phyloP scores from a whole-genome alignment of 257 asterid species.

The Forsythia viridissima region DNA sequence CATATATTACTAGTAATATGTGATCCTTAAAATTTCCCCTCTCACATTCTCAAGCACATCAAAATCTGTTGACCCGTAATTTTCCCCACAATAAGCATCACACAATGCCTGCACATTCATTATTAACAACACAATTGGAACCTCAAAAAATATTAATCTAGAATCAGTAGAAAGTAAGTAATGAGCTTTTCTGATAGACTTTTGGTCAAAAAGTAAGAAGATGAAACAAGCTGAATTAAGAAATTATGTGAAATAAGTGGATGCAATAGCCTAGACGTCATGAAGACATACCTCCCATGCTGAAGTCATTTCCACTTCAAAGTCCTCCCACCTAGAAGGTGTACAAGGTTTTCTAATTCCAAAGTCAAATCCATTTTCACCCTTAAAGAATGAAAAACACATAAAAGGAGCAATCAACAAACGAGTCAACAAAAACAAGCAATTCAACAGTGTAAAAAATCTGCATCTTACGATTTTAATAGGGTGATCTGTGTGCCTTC shows the following conservation, averaged over 20 bases:
- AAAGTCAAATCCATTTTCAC: slow-evolving; percentile 77
- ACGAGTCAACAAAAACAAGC: slow-evolving; percentile 1
- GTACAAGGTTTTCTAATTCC: slow-evolving; percentile 75
- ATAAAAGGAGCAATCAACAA: slow-evolving; percentile 17
- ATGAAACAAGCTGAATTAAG: slow-evolving; percentile 1
- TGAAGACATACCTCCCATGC: slow-evolving; percentile 77
- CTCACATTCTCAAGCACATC: slow-evolving; percentile 82
- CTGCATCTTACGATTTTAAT: slow-evolving; percentile 51
- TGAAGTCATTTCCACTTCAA: slow-evolving; percentile 86
- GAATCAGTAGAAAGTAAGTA: not conserved
- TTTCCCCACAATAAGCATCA: slow-evolving; percentile 82
- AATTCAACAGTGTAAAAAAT: slow-evolving; percentile 12
- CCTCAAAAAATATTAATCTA: not conserved
- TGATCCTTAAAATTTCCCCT: slow-evolving; percentile 76
- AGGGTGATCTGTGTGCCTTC: slow-evolving; percentile 95
- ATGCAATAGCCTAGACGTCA: not conserved
- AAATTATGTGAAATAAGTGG: not conserved
- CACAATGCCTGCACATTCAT: slow-evolving; percentile 73
- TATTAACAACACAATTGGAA: slow-evolving; percentile 3
- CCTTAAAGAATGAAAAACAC: slow-evolving; percentile 40
- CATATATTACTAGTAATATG: slow-evolving; percentile 76
- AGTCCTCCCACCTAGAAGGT: slow-evolving; percentile 90
- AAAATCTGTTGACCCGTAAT: slow-evolving; percentile 78
- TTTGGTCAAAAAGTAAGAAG: slow-evolving; percentile 2
- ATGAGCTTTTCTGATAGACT: not conserved